Base-by-base conservation (phyloP, 495 filamentous ascomycete species). In the Penicillium turbatum region DNA sequence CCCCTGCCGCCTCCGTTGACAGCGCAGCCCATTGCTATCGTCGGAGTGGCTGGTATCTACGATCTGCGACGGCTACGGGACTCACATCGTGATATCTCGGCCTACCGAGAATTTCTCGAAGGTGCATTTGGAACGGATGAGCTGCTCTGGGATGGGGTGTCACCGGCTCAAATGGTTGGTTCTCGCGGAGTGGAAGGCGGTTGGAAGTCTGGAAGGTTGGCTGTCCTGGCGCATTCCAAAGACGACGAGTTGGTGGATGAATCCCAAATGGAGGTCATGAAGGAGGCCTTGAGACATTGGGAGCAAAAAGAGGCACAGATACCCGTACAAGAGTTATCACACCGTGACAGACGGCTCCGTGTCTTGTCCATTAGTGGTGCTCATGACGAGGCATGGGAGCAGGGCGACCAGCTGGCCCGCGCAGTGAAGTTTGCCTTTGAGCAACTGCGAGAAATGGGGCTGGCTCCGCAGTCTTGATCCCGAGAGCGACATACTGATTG, bases 21-120 rank as follows among this genome's bases (percentile, higher is more conserved):
- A 6, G 58, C 57, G 27, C 57, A 66, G 31, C 79, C 79, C 0
- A 56, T 67, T 8, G 80, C 76, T 0, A 72, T 91, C 1, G 72
- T 88, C 4, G 81, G 85, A 4, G 60, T 88, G 6, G 79, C 73
- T 29, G 86, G 85, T 0, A 80, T 89, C 5, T 90, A 90, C 59
- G 82, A 89, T 63, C 56, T 92, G 5, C 70, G 69, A 1, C 71
- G 69, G 1, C 59, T 88, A 3, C 66, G 80, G 3, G 73, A 78
- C 34, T 65, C 71, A 2, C 76, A 82, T 60, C 53, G 56, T 12
- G 67, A 69, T 12, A 72, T 79, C 1, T 48, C 58, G 2, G 68
- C 64, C 10, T 92, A 91, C 62, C 64, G 72, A 12, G 76, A 77
- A 24, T 84, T 92, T 41, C 69, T 83, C 3, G 62, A 65, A 3